Evolutionary conservation across 2,329 filamentous ascomycete species (phyloP).

Genomic region (Cucurbitaria berberidis): DNA sequence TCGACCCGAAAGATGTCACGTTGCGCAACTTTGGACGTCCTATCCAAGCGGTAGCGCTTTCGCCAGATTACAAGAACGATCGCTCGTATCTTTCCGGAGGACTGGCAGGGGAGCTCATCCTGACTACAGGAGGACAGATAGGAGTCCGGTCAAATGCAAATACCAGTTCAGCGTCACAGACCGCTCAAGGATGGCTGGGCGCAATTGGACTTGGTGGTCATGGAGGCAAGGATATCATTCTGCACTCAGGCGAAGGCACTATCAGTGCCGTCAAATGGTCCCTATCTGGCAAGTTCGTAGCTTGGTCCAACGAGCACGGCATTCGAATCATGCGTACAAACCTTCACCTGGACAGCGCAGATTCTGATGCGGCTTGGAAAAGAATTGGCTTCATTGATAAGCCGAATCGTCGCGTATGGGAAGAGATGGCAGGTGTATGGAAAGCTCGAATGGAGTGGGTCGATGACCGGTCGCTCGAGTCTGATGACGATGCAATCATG

Average conservation of each 20-base stretch:
- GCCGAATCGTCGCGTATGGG: slow-evolving; percentile 85
- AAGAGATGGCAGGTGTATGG: slow-evolving; percentile 96
- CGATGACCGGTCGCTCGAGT: slow-evolving; percentile 79
- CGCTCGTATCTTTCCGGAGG: slow-evolving; percentile 90
- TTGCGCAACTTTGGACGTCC: slow-evolving; percentile 93
- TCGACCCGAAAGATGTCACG: slow-evolving; percentile 88
- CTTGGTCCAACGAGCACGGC: slow-evolving; percentile 95
- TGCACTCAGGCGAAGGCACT: slow-evolving; percentile 90
- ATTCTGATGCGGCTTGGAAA: slow-evolving; percentile 89
- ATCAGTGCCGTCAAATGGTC: slow-evolving; percentile 97
- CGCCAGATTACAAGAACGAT: slow-evolving; percentile 91
- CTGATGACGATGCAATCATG: slow-evolving; percentile 64
- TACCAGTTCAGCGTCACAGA: slow-evolving; percentile 81
- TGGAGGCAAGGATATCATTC: slow-evolving; percentile 80
- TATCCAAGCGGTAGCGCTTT: slow-evolving; percentile 90
- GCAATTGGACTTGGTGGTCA: slow-evolving; percentile 81
- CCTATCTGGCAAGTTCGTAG: slow-evolving; percentile 86
- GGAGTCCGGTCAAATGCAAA: slow-evolving; percentile 85
- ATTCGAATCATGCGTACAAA: slow-evolving; percentile 98
- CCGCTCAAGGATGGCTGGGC: slow-evolving; percentile 89
- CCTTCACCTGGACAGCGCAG: slow-evolving; percentile 75
- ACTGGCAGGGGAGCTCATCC: slow-evolving; percentile 81
- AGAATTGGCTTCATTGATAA: slow-evolving; percentile 90
- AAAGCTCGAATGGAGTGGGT: slow-evolving; percentile 93
- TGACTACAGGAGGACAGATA: slow-evolving; percentile 80